Base-by-base conservation (phyloP, 441 rosid genomes). In the Francoa sonchifolia region DNA sequence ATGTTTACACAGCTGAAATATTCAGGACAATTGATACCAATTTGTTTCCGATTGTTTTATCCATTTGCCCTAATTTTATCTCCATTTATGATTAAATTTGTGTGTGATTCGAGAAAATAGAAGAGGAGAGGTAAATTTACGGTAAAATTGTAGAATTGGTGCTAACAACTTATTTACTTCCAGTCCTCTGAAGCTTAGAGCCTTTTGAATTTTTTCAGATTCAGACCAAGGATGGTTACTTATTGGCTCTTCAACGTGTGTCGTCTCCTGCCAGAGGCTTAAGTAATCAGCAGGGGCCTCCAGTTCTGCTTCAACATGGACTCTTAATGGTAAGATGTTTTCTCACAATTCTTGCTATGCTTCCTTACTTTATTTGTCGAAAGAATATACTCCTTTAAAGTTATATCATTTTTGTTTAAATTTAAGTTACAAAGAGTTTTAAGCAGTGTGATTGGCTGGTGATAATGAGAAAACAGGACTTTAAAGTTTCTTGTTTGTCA, bases 251-350 rank as follows among this genome's bases (percentile, higher is more conserved):
- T 50, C 95, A 84, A 34, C 90, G 94, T 4, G 77, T 89, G n/a
- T 68, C 94, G 1, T 78, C 82, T 10, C 55, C 32, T 46, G 33
- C 47, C 50, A 53, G 35, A 3, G 54, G 60, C 42, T 31, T 57
- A 27, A 41, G 32, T 52, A 45, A 49, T 44, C 51, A 55, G 39
- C 44, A n/a, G 8, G 65, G 69, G 47, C 78, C 62, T 44, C 95
- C 97, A 34, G 77, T 89, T 58, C 53, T 89, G 62, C 89, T 89
- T 71, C 83, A 66, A 32, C 97, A 89, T 55, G 97, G 94, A 37
- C 72, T 80, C 32, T 75, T 80, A 47, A 80, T 80, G 95, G 95
- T 77, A 50, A 65, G 33, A 15, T 48, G 34, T 31, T 16, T 31
- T 18, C 41, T 19, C 19, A 1, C 9, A 41, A 0, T 39, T 35